Base-by-base conservation (phyloP, 176 grass and related monocot genomes). In the Chrysopogon serrulatus region DNA sequence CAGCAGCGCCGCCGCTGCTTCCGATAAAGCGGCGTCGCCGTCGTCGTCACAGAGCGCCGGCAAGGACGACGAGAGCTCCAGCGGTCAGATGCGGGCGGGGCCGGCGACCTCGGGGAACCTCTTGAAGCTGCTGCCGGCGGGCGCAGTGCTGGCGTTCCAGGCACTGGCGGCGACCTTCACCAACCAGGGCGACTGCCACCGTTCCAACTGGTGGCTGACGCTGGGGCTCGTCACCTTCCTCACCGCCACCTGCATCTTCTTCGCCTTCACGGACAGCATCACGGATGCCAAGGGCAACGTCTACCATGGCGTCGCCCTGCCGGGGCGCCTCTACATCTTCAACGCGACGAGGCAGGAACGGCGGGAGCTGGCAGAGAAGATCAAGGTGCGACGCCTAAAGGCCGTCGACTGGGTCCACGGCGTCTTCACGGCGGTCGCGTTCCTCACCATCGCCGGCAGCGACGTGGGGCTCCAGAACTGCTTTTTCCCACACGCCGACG, bases 221-320 rank as follows among this genome's bases (percentile, higher is more conserved):
- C 41, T 67, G 14, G 43, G 43, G 43, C 4, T 45, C 14, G 43
- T 45, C 43, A 45, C 4, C 43, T 45, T 45, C 43, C 43, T 45
- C 43, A 16, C 3, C 14, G 14, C 3, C 43, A 45, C 43, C 43
- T 45, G 43, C 43, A 45, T 45, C 43, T 45, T 45, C 43, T 45
- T 45, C 43, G 43, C 43, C 43, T 45, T 45, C 43, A 45, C 43
- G 3, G 13, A 45, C 43, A 45, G 3, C 43, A 5, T 45, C 43
- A 45, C 3, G 14, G 43, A 45, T 1, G 43, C 2, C 13, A 57
- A 88, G 8, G 78, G 72, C 42, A 88, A 88, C 73, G 78, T 71
- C 53, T 86, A 92, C 86, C 78, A 92, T 12, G 90, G 90, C 54
- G 10, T 92, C 11, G 90, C 90, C 8, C 88, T 83, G 6, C 36